These are phyloP conservation scores for Paraglomus occultum DNA, from an alignment of 192 early-diverging fungal genomes.

Conservation along the genomic window DNA sequence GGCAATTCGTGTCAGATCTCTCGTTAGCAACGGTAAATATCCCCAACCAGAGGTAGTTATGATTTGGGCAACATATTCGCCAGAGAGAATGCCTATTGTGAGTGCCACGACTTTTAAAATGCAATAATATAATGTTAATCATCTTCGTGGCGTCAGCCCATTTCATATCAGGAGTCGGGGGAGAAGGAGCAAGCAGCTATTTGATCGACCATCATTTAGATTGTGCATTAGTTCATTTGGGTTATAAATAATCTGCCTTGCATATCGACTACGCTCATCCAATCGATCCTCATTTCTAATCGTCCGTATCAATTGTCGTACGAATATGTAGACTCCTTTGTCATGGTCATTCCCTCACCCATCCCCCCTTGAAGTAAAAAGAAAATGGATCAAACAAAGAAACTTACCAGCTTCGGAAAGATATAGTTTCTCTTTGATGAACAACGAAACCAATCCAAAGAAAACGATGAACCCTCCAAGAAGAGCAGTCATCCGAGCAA, in stretches of 20 bases:
- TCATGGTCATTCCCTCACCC: too few relatives aligned
- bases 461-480: slow-evolving; percentile 73
- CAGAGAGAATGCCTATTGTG: slow-evolving; percentile 81
- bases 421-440: slow-evolving; percentile 71
- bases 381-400: neutral
- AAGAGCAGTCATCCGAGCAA: slow-evolving; percentile 34
- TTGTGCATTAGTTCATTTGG: too few relatives aligned
- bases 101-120: slow-evolving; percentile 70
- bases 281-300: too few relatives aligned
- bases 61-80: slow-evolving; percentile 68
- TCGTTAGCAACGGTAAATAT: slow-evolving; percentile 54
- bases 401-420: slow-evolving; percentile 73
- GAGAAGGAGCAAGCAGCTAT: too few relatives aligned
- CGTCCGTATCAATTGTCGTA: too few relatives aligned
- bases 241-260: too few relatives aligned
- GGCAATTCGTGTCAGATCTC: slow-evolving; percentile 72
- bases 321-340: too few relatives aligned
- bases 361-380: neutral
- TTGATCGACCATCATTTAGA: too few relatives aligned
- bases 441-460: slow-evolving; percentile 63
- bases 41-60: slow-evolving; percentile 65
- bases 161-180: too few relatives aligned
- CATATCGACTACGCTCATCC: too few relatives aligned
- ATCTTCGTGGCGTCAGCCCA: too few relatives aligned
- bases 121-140: neutral